Conservation (phyloP, 176 grass and related monocot genomes). For the Poa pratensis region DNA sequence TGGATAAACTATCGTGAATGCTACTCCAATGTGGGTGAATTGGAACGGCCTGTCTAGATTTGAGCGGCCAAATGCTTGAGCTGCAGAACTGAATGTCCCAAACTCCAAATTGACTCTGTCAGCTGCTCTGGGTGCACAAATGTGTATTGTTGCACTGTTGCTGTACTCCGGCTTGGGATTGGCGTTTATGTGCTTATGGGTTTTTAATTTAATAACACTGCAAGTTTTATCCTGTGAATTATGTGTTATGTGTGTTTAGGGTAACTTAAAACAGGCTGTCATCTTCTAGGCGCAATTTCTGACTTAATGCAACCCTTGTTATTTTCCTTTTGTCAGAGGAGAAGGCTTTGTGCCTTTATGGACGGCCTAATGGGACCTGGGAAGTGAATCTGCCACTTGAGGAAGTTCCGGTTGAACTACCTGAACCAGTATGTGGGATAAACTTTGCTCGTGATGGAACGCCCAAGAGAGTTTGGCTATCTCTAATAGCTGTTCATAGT, state of each 20-base stretch:
- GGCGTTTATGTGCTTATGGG: background rate
- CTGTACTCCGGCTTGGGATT: background rate
- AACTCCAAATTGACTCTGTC: background rate
- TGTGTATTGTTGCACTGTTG: background rate
- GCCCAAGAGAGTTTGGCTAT: slow-evolving; percentile 63
- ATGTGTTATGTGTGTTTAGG: slow-evolving; percentile 1
- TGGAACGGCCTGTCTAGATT: background rate
- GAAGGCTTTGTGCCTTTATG: slow-evolving; percentile 74
- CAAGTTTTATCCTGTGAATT: background rate
- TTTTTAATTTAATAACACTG: slow-evolving; percentile 33
- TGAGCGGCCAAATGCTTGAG: background rate
- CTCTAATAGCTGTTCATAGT: slow-evolving; percentile 69
- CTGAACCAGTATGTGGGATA: slow-evolving; percentile 78
- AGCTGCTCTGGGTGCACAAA: background rate
- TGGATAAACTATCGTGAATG: background rate
- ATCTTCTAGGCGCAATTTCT: background rate
- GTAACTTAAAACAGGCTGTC: background rate
- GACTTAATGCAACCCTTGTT: background rate
- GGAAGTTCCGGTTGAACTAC: slow-evolving; percentile 71
- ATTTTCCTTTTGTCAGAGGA: slow-evolving; percentile 57
- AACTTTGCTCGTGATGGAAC: slow-evolving; percentile 79
- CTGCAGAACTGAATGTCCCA: background rate
- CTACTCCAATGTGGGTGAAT: background rate
- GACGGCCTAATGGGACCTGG: slow-evolving; percentile 64
- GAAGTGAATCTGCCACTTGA: slow-evolving; percentile 60